A percentile compares a stretch with the other conserved stretches of the same genome.
These are phyloP conservation scores for Backusella morwellensis DNA, from an alignment of 192 early-diverging fungal genomes.

Conservation along the genomic window DNA sequence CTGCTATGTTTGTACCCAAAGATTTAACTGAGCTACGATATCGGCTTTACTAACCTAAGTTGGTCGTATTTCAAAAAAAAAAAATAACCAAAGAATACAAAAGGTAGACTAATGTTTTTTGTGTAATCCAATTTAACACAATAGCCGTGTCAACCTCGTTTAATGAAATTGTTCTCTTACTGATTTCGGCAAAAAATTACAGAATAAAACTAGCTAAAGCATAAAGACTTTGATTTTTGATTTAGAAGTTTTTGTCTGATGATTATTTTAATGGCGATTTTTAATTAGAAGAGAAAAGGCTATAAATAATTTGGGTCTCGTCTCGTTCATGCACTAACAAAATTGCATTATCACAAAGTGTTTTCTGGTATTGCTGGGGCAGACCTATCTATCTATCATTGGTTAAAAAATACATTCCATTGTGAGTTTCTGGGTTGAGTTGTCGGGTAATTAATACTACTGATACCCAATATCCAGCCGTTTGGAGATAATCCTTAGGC, in stretches of 20 bases:
- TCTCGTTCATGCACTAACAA: slow-evolving; percentile 59
- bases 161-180: slow-evolving; percentile 39
- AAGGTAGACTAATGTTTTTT: slow-evolving; percentile 82
- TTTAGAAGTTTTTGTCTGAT: slow-evolving; percentile 22
- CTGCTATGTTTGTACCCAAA: slow-evolving; percentile 77
- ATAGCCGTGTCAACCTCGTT: neutral
- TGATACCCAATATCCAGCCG: slow-evolving; percentile 29
- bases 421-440: slow-evolving; percentile 81
- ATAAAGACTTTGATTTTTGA: slow-evolving; percentile 10
- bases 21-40: slow-evolving; percentile 84
- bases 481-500: neutral
- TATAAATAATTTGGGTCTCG: neutral
- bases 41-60: slow-evolving; percentile 89
- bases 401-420: slow-evolving; percentile 92
- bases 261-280: neutral
- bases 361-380: slow-evolving; percentile 85
- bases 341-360: slow-evolving; percentile 62
- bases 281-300: neutral
- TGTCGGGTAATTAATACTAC: slow-evolving; percentile 89
- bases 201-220: slow-evolving; percentile 80
- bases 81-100: slow-evolving; percentile 76
- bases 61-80: slow-evolving; percentile 88
- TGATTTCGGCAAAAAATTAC: slow-evolving; percentile 81
- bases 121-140: slow-evolving; percentile 9
- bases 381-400: slow-evolving; percentile 80